These are phyloP conservation scores for Verbascum thapsus DNA, from an alignment of 257 asterid species.

Conservation along the genomic window DNA sequence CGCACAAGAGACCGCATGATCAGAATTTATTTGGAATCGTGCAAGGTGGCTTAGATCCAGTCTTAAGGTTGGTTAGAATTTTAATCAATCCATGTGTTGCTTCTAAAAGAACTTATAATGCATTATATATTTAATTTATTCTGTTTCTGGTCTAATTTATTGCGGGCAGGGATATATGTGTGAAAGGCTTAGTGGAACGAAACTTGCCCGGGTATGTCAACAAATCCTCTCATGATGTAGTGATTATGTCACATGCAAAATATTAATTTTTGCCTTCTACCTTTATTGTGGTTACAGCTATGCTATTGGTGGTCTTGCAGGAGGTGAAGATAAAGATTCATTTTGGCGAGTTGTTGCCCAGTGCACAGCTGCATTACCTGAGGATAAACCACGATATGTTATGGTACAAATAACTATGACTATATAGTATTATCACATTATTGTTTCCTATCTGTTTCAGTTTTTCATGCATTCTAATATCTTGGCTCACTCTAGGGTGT, in stretches of 20 bases:
- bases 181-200: constrained; percentile 88
- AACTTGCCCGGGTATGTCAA: constrained; percentile 87
- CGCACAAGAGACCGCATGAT: constrained; percentile 89
- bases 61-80: constrained; percentile 59
- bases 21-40: constrained; percentile 98
- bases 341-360: constrained; percentile 99
- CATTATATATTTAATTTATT: constrained; percentile 14
- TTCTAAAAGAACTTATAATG: background rate
- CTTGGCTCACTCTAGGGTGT: constrained; percentile 69
- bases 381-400: constrained; percentile 93
- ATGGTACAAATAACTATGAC: constrained; percentile 54
- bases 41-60: constrained; percentile 99
- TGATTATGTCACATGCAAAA: background rate
- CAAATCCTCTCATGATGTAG: background rate
- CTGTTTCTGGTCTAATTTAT: constrained; percentile 26
- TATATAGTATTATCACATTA: background rate
- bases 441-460: constrained; percentile 19
- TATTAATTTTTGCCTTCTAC: constrained; percentile 14
- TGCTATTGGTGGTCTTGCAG: constrained; percentile 99
- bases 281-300: constrained; percentile 70
- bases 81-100: constrained; percentile 10
- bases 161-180: constrained; percentile 86
- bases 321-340: constrained; percentile 99
- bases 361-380: constrained; percentile 97
- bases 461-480: constrained; percentile 23